Evolutionary conservation across 176 grass and related monocot species (phyloP), one percentile per base, ranked within the genome.

Genomic region (Lolium perenne): DNA sequence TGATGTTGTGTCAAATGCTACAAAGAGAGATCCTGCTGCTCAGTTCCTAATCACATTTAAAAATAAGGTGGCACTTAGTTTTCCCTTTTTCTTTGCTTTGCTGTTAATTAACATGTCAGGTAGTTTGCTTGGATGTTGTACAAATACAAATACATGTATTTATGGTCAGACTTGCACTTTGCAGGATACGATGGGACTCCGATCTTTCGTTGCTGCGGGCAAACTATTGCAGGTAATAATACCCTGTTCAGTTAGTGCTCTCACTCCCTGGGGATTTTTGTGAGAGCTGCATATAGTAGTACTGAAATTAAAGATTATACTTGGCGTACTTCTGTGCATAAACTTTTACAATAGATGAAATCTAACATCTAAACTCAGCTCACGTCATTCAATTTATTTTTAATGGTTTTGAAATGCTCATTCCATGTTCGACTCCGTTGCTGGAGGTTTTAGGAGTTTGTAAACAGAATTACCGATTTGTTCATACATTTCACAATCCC

Each of bases 21-120:
- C 92, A 85, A 98, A 92, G 84, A 87, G 96, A 59, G 96, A 98
- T 79, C 96, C 93, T 83, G 93, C 93, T 79, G 86, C 93, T 74
- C 93, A 98, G 84, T 98, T 98, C 82, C 84, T 98, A 25, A 66
- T 95, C 86, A 91, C 86, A 71, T 95, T 90, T 55, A 90, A 62
- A 79, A 95, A 86, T 82, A 98, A 98, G 93, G 96, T 90, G 63
- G 8, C 25, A 64, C 16, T 87, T 66, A 43, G 58, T 48, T 15
- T 15, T 9, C 62, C 10, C 38, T 29, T 83, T 22, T 1, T 49
- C 85, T 72, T 49, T 63, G 13, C 38, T 65, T 75, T 51, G 48
- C 5, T 85, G 38, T 89, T 84, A 18, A 4, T 78, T 85, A 17
- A 90, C 23, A 17, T 15, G 8, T 59, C 56, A 65, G 10, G 4